A percentile compares a stretch with the other conserved stretches of the same genome.
These are phyloP conservation scores for Gossypium lobatum DNA, from an alignment of 441 rosid genomes.

Conservation along the genomic window DNA sequence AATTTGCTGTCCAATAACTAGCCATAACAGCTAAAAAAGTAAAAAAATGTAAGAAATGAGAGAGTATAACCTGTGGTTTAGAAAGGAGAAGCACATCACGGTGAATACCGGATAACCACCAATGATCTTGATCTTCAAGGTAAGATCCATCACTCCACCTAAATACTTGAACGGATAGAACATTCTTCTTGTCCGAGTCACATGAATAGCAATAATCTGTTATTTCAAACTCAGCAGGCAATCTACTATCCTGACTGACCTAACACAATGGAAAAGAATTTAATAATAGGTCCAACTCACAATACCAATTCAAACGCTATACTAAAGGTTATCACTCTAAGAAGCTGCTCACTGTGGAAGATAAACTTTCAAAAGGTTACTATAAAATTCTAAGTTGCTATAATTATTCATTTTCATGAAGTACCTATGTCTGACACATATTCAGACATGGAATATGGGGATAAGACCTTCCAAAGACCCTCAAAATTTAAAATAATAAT, in stretches of 20 bases:
- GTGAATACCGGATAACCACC: slow-evolving; percentile 97
- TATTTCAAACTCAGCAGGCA: slow-evolving; percentile 97
- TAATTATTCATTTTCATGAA: neutral
- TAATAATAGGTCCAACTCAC: slow-evolving; percentile 18
- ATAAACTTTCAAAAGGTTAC: neutral
- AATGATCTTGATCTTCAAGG: slow-evolving; percentile 99
- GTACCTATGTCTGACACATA: neutral
- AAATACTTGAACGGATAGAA: slow-evolving; percentile 91
- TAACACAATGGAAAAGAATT: slow-evolving; percentile 20
- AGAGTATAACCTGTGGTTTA: slow-evolving; percentile 71
- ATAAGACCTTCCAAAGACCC: too few species aligned
- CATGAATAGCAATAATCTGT: slow-evolving; percentile 75
- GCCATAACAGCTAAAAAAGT: neutral
- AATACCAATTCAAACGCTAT: neutral
- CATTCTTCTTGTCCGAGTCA: slow-evolving; percentile 69
- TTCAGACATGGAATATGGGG: neutral
- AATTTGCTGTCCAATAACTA: neutral
- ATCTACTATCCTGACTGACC: slow-evolving; percentile 93
- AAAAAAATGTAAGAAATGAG: neutral
- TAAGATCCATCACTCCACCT: slow-evolving; percentile 99
- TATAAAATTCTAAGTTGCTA: neutral
- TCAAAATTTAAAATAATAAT: too few species aligned
- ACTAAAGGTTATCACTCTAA: neutral
- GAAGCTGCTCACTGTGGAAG: neutral
- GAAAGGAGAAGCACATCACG: slow-evolving; percentile 96